These are phyloP conservation scores for Coleophoma eucalyptorum DNA, from an alignment of 2,329 filamentous ascomycete genomes.

Conservation along the genomic window DNA sequence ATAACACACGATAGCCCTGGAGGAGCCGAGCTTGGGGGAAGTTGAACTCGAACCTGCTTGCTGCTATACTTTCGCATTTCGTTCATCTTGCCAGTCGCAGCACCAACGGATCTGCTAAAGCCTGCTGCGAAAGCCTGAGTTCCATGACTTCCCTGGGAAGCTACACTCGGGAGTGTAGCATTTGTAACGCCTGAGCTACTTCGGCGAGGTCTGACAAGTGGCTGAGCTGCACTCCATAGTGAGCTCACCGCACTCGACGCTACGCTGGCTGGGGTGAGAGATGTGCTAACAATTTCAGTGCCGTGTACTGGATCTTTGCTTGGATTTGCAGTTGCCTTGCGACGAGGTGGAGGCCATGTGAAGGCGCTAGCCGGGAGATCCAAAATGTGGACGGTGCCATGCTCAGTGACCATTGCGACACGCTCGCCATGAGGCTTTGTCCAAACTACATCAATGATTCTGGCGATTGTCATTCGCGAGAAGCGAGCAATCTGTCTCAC, in stretches of 20 bases:
- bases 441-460: constrained; percentile 89
- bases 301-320: constrained; percentile 9
- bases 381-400: constrained; percentile 91
- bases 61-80: constrained; percentile 72
- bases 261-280: constrained; percentile 37
- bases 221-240: constrained; percentile 26
- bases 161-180: constrained; percentile 20
- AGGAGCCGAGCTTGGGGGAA: constrained; percentile 51
- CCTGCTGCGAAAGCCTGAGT: constrained; percentile 71
- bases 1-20: constrained; percentile 58
- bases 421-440: constrained; percentile 76
- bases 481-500: constrained; percentile 87
- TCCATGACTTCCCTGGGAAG: constrained; percentile 59
- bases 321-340: constrained; percentile 21
- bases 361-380: constrained; percentile 81
- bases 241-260: constrained; percentile 28
- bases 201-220: constrained; percentile 26
- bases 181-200: constrained; percentile 25
- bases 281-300: constrained; percentile 38
- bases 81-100: constrained; percentile 63
- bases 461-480: constrained; percentile 85
- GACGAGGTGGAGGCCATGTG: constrained; percentile 76
- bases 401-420: constrained; percentile 85
- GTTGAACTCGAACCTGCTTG: constrained; percentile 69
- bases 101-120: constrained; percentile 70